Base-by-base conservation (phyloP, 2,329 filamentous ascomycete species). In the Botryotinia globosa region DNA sequence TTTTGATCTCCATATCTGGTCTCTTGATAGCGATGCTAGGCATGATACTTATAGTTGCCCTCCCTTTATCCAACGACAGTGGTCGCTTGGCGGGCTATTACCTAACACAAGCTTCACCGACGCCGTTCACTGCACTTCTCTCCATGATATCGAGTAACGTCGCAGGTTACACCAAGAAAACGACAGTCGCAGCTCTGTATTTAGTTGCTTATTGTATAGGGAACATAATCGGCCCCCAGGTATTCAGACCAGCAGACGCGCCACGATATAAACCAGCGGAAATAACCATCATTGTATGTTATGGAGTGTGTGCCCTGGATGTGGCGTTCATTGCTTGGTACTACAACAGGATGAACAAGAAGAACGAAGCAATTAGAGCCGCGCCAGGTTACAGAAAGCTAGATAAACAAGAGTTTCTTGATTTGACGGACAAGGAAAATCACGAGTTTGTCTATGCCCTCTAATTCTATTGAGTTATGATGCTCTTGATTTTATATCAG, bases 71-170 rank as follows among this genome's bases (percentile, higher is more conserved):
- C n/a, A 81, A 83, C 71, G 75, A 82, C 66, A 74, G 78, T 29
- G 82, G 81, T 8, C 85, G 63, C 71, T 75, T 84, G 4, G 80
- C 79, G 22, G 80, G 81, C 2, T 83, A 83, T 74, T 83, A 83
- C 71, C 76, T 81, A 44, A 81, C 80, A 89, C 91, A 78, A 82
- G 90, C n/a, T 82, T 91, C 5, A 85, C 88, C 0, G 89, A 91
- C 80, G 80, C 75, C 81, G 0, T 83, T 82, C 61, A 80, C 81
- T 20, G 77, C 76, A 16, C 64, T 80, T 1, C 75, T 80, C 14
- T 78, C 77, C 12, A 75, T 80, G 14, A 84, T 84, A 18, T 82
- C 84, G 39, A 82, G 79, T 25, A 86, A 86, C 72, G 80, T 83
- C 4, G 83, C 83, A 9, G 84, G 85, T 0, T 84, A 86, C 72